These are phyloP conservation scores for Typha latifolia DNA, from an alignment of 176 grass and related monocot genomes.

Conservation along the genomic window DNA sequence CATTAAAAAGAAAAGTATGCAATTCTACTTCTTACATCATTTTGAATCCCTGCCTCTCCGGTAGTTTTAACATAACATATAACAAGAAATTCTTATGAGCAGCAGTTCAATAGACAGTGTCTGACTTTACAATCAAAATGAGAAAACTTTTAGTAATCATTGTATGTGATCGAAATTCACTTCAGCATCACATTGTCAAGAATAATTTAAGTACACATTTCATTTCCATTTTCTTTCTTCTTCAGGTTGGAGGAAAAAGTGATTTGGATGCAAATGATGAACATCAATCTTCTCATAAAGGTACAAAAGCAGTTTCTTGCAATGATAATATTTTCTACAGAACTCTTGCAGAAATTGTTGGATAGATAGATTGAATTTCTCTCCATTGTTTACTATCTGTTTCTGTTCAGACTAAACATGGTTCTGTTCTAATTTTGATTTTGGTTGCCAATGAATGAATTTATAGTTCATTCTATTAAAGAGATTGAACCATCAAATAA, in stretches of 20 bases:
- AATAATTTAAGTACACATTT: neutral
- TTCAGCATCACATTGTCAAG: neutral
- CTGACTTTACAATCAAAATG: neutral
- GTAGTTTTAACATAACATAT: too few relatives aligned
- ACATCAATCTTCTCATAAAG: slow-evolving; percentile 27
- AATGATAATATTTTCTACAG: neutral
- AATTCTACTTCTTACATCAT: too few relatives aligned
- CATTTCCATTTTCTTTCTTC: slow-evolving; percentile 5
- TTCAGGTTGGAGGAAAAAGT: slow-evolving; percentile 34
- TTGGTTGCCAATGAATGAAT: slow-evolving; percentile 3
- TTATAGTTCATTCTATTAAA: slow-evolving; percentile 2
- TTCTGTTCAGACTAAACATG: neutral
- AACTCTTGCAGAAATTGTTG: neutral
- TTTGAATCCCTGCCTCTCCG: too few relatives aligned
- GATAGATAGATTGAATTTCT: neutral
- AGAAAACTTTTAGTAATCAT: neutral
- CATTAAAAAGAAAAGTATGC: too few relatives aligned
- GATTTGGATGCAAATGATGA: neutral
- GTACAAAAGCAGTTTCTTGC: slow-evolving; percentile 4
- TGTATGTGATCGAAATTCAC: neutral
- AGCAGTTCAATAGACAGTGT: too few relatives aligned
- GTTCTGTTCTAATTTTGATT: slow-evolving; percentile 8
- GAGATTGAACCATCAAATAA: neutral
- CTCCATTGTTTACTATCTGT: neutral
- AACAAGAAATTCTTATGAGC: too few relatives aligned